Evolutionary conservation across 129 eudicot genomes (phyloP).

Genomic region (Tagetes erecta): DNA sequence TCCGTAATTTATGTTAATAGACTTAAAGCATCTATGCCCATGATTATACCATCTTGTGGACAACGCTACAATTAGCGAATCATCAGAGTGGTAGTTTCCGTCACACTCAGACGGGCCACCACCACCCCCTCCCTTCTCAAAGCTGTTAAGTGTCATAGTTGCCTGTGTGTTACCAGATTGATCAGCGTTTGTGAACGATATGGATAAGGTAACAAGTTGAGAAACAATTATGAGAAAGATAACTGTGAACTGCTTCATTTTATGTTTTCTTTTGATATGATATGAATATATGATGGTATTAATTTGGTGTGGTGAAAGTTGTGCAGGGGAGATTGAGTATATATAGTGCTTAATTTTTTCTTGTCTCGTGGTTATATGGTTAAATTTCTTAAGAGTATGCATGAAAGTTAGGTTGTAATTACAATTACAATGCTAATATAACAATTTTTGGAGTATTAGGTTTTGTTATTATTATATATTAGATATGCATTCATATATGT

Average conservation of each 20-base stretch:
- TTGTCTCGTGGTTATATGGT: slow-evolving; percentile 9
- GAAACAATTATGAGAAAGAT: not conserved
- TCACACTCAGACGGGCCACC: slow-evolving; percentile 33
- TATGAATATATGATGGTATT: not conserved
- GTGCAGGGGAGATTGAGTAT: not conserved
- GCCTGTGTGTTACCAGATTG: not conserved
- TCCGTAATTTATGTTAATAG: slow-evolving; percentile 11
- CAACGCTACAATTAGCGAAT: slow-evolving; percentile 28
- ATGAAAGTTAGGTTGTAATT: not conserved
- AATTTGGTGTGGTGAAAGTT: not conserved
- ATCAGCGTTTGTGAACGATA: not conserved
- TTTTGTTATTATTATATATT: not conserved
- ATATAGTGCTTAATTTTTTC: slow-evolving; percentile 5
- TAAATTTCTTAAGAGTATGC: slow-evolving; percentile 1
- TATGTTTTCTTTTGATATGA: not conserved
- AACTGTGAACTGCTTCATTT: slow-evolving; percentile 9
- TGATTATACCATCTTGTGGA: slow-evolving; percentile 34
- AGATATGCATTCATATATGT: not conserved
- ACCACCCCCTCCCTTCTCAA: slow-evolving; percentile 29
- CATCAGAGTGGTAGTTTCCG: slow-evolving; percentile 21
- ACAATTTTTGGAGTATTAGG: slow-evolving; percentile 12
- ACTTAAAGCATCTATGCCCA: slow-evolving; percentile 26
- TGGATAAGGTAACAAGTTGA: not conserved
- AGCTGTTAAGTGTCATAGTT: slow-evolving; percentile 26
- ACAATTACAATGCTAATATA: slow-evolving; percentile 5